Evolutionary conservation across 192 early-diverging fungal genomes (phyloP), one percentile per base, ranked within the genome.

Genomic region (Coemansia sp.): DNA sequence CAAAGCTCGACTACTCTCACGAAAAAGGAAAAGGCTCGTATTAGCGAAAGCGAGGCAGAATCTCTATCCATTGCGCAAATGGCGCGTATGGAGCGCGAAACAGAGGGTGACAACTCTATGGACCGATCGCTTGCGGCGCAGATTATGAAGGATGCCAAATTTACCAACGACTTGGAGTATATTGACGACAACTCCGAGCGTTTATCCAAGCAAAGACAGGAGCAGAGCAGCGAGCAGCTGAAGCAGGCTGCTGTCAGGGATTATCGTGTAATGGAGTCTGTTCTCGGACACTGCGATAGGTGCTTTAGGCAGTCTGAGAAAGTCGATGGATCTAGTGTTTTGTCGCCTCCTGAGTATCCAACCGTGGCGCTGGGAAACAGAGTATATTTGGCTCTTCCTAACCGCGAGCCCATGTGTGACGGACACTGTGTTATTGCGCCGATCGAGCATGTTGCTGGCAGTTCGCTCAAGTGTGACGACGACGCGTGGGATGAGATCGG

Each of bases 371-470:
- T 97, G 29, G 96, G 91, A 2, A 91, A 86, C 10, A 87, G 88
- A 18, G 83, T 88, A 5, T 97, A 97, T 74, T 73, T 99, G 63
- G 92, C 89, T 12, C 72, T 99, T 20, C 92, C 96, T 0, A 83
- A 85, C 55, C 74, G 85, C 16, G 87, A 90, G 38, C 91, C 93
- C 15, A 88, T 98, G 76, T 85, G 89, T 22, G 89, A 91, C 2
- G 93, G 91, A 2, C 96, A 98, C 63, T 97, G 96, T 83, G 75
- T 93, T 47, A 97, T 99, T 73, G 93, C 96, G 8, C 97, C 97
- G 16, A 68, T 94, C 13, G 89, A 96, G 63, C 97, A 99, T 69
- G 85, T 89, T 34, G 71, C 89, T 0, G 82, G 82, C 13, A 91
- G 93, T 8, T 94, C 91, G 13, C 78, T 99, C 36, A 91, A 94